Base-by-base conservation (phyloP, 164 flowering plant species). In the Magnolia changhungtana region DNA sequence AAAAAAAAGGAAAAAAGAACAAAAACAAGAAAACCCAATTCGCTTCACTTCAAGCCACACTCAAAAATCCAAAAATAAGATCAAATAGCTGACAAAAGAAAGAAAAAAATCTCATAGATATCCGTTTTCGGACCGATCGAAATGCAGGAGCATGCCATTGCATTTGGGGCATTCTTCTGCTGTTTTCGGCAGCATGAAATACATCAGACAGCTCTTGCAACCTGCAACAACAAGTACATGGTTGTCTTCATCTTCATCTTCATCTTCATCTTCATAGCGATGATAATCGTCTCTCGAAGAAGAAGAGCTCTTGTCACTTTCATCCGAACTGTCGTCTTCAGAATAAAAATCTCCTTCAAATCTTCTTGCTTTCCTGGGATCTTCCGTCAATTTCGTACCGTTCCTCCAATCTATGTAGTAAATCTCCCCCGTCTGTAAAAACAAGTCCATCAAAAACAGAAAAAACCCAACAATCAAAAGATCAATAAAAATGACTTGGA, bases 381-480 rank as follows among this genome's bases (percentile, higher is more conserved):
- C 98, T 63, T 89, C 92, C 65, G 76, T 90, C 10, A 85, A 84
- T 80, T 88, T 93, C 88, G 81, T 86, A 2, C 98, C 98, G 5
- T 81, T 90, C 31, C 87, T 82, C 97, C 96, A 90, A 81, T 96
- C 90, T 68, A 90, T 86, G 80, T 88, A 96, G 72, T 96, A 96
- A 71, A 92, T 75, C 83, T 94, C 98, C 31, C 99, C 98, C 5
- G 97, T 90, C 99, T 96, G 87, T 80, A 70, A 16, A 24, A 1
- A 73, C 69, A 63, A 21, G 69, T 11, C 66, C 78, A 64, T 7
- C 23, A 63, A 68, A 55, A 55, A 55, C 2, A 55, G 18, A 55
- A 55, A 55, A 55, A 55, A 55, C 16, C 18, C 59, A 55, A 7
- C 11, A 55, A 55, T 9, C 59, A 55, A 37, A 37, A 37, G 45